Evolutionary conservation across 495 filamentous ascomycete genomes (phyloP).

Genomic region (Penicillium simplicissimum): DNA sequence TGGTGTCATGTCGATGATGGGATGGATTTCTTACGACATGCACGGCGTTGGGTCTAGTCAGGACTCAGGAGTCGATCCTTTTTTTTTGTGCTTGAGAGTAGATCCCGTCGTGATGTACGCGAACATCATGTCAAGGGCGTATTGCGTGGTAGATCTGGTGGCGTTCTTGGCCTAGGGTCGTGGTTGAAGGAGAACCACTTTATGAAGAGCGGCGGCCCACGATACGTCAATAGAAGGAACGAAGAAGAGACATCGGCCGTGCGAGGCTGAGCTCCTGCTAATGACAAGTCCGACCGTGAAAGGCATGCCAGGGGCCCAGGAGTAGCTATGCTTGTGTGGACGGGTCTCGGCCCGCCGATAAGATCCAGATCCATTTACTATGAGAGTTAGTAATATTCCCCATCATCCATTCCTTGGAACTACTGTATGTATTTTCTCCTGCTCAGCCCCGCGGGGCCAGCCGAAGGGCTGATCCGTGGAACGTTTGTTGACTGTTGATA

Average conservation of each 20-base stretch:
- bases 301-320: background rate
- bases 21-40: too few relatives aligned
- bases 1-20: too few relatives aligned
- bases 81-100: background rate
- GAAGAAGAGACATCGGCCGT: background rate
- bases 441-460: conserved; percentile 12
- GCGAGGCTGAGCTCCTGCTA: background rate
- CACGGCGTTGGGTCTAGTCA: too few relatives aligned
- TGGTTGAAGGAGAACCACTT: background rate
- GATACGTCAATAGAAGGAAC: background rate
- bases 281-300: background rate
- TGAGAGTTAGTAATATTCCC: too few relatives aligned
- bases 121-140: background rate
- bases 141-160: background rate
- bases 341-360: background rate
- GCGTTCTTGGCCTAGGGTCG: background rate
- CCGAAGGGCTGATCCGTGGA: conserved; percentile 25
- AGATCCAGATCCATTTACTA: background rate
- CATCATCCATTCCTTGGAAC: background rate
- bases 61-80: too few relatives aligned
- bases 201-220: background rate
- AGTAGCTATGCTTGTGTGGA: background rate
- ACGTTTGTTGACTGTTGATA: conserved; percentile 12
- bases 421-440: too few relatives aligned
- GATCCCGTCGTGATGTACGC: background rate